A percentile compares a stretch with the other conserved stretches of the same genome.
These are phyloP conservation scores for Mycena sanguinolenta DNA, from an alignment of 768 basidiomycete genomes.

Conservation along the genomic window DNA sequence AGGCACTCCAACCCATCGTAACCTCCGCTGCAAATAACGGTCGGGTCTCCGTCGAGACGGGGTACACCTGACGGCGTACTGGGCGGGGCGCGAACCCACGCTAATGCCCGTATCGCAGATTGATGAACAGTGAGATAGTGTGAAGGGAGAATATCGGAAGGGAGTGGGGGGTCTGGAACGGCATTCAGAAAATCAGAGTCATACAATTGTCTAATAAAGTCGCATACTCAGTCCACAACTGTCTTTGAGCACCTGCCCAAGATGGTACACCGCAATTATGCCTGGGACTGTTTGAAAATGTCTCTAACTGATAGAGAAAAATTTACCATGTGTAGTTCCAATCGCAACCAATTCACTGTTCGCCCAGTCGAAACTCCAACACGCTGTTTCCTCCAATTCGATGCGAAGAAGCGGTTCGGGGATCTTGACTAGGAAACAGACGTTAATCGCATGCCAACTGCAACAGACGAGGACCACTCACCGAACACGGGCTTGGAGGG, in stretches of 20 bases:
- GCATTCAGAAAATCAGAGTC: neutral
- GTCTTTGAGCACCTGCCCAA: conserved; percentile 58
- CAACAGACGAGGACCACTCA: conserved; percentile 45
- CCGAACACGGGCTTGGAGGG: conserved; percentile 60
- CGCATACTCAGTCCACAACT: conserved; percentile 48
- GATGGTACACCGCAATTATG: conserved; percentile 69
- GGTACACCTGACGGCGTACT: conserved; percentile 60
- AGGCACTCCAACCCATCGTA: conserved; percentile 85
- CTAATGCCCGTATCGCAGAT: conserved; percentile 80
- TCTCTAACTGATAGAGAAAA: neutral
- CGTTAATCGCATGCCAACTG: neutral
- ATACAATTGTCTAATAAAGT: neutral
- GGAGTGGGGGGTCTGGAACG: conserved; percentile 41
- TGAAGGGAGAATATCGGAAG: conserved; percentile 69
- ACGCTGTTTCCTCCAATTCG: conserved; percentile 80
- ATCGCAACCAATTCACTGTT: conserved; percentile 87
- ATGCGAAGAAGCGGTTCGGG: conserved; percentile 78
- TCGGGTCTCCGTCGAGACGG: conserved; percentile 70
- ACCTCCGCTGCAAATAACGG: conserved; percentile 80
- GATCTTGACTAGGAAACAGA: conserved; percentile 60
- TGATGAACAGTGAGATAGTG: conserved; percentile 84
- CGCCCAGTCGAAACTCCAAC: conserved; percentile 90
- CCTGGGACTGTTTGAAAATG: conserved; percentile 49
- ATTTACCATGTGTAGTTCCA: conserved; percentile 87
- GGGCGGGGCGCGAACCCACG: conserved; percentile 81